Evolutionary conservation across 257 asterid genomes (phyloP).

Genomic region (Fraxinus quadrangulata): DNA sequence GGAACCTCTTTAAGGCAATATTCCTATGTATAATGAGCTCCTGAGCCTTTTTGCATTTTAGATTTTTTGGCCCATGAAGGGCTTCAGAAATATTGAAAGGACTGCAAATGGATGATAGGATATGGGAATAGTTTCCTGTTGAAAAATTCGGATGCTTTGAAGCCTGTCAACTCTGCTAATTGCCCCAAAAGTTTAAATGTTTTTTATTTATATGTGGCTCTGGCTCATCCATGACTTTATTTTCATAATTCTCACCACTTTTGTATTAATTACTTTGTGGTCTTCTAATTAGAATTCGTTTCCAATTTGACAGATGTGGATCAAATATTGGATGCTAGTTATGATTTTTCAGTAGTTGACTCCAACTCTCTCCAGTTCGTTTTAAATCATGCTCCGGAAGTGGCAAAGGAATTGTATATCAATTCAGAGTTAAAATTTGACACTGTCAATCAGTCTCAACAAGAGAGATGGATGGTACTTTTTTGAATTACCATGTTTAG

Average conservation of each 20-base stretch:
- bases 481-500: slow-evolving; percentile 21
- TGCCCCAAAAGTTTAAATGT: slow-evolving; percentile 5
- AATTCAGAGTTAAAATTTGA: slow-evolving; percentile 52
- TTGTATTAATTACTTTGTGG: not conserved
- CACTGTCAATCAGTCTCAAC: slow-evolving; percentile 47
- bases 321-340: slow-evolving; percentile 63
- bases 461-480: slow-evolving; percentile 81
- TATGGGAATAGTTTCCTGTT: not conserved
- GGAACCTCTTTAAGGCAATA: not conserved
- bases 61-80: not conserved
- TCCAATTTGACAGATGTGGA: slow-evolving; percentile 58
- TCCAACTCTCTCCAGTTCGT: slow-evolving; percentile 88
- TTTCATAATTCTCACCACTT: not conserved
- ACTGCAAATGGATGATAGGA: slow-evolving; percentile 9
- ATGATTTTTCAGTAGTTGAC: slow-evolving; percentile 83
- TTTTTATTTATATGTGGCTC: slow-evolving; percentile 7
- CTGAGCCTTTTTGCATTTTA: not conserved
- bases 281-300: slow-evolving; percentile 22
- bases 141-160: not conserved
- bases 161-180: slow-evolving; percentile 6
- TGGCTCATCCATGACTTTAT: slow-evolving; percentile 12
- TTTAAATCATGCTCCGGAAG: slow-evolving; percentile 85
- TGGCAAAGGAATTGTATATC: slow-evolving; percentile 58
- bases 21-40: not conserved
- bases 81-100: not conserved